Evolutionary conservation across 371 early-diverging fungal genomes (phyloP).

Genomic region (Rhizopus delemar): DNA sequence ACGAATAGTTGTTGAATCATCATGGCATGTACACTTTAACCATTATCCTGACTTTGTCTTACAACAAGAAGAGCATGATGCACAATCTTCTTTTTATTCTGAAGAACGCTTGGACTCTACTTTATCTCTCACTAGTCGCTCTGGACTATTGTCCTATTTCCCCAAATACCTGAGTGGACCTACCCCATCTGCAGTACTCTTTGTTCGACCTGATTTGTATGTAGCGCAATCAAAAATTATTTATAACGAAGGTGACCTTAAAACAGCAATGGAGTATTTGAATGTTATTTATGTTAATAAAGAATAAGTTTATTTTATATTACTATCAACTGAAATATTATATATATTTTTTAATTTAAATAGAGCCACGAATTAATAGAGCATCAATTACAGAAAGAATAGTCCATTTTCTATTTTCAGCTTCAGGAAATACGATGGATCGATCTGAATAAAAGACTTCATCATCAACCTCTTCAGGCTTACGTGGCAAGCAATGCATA

Average conservation of each 20-base stretch:
- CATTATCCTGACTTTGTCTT: constrained; percentile 8
- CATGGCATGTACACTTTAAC: constrained; percentile 7
- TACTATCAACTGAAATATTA: no score
- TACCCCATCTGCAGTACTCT: constrained; percentile 7
- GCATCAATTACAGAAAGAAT: constrained; percentile 84
- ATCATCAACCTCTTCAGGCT: constrained; percentile 94
- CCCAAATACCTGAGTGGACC: neutral
- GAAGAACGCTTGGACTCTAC: constrained; percentile 15
- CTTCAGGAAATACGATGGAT: constrained; percentile 93
- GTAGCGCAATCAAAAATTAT: constrained; percentile 18
- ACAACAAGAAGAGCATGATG: constrained; percentile 10
- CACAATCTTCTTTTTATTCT: constrained; percentile 14
- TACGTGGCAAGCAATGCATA: constrained; percentile 96
- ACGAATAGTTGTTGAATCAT: constrained; percentile 15
- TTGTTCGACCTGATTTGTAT: constrained; percentile 23
- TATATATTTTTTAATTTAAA: constrained; percentile 2
- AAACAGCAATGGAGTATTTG: neutral
- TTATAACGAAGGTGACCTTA: constrained; percentile 4
- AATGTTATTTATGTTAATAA: neutral
- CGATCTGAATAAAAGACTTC: constrained; percentile 91
- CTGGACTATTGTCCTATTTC: constrained; percentile 7
- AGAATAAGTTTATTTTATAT: no score
- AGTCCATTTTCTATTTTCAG: constrained; percentile 97
- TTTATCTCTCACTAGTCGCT: constrained; percentile 9
- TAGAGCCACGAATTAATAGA: constrained; percentile 59